A percentile compares a stretch with the other conserved stretches of the same genome.
phyloP scores from a whole-genome alignment of 805 yeast genomes.

The Ascoidea asiatica region DNA sequence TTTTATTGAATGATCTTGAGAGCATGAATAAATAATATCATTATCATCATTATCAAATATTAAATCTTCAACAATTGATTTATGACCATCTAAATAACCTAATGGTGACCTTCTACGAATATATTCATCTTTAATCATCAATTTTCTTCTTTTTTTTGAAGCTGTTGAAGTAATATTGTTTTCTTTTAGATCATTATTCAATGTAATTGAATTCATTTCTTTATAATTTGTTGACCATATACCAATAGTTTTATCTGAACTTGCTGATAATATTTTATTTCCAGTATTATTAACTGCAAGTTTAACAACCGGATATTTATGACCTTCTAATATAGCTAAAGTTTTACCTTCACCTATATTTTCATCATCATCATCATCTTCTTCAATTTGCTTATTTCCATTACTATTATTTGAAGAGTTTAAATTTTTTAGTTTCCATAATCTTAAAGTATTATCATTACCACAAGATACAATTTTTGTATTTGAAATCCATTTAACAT shows the following conservation, averaged over 20 bases:
- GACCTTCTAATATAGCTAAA: conserved; percentile 79
- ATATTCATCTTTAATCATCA: conserved; percentile 64
- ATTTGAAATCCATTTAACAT: conserved; percentile 67
- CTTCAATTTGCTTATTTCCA: conserved; percentile 12
- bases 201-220: conserved; percentile 56
- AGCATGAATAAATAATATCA: conserved; percentile 83
- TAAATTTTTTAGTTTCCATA: conserved; percentile 61
- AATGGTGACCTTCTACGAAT: conserved; percentile 75
- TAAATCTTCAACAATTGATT: conserved; percentile 79
- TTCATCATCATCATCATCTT: conserved; percentile 28
- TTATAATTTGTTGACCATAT: conserved; percentile 82
- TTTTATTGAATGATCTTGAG: conserved; percentile 89
- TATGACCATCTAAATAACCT: conserved; percentile 66
- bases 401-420: conserved; percentile 17
- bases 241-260: conserved; percentile 68
- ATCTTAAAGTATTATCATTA: conserved; percentile 74
- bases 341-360: conserved; percentile 58
- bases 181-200: conserved; percentile 27
- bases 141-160: conserved; percentile 76
- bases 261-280: conserved; percentile 67
- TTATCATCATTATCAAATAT: conserved; percentile 59
- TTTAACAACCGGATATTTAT: conserved; percentile 73
- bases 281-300: conserved; percentile 43
- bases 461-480: conserved; percentile 75
- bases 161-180: conserved; percentile 53